Conservation (phyloP, 306 rosid genomes). For the Castanea sativa region DNA sequence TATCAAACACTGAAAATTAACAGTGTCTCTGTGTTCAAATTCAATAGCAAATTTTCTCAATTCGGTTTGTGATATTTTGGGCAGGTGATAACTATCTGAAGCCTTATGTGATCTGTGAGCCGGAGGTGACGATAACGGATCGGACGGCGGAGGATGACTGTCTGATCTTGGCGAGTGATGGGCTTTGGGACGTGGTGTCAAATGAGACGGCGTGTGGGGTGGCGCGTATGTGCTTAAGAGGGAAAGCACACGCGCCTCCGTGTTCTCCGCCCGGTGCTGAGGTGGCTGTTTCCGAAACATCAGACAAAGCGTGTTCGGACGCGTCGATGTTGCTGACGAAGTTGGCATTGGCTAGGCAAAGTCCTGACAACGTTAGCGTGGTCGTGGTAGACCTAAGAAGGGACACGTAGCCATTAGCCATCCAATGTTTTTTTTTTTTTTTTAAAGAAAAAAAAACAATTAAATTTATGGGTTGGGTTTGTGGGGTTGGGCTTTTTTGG, state of each 20-base stretch:
- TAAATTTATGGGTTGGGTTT: no score
- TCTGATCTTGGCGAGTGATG: slow-evolving; percentile 57
- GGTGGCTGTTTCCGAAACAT: not conserved
- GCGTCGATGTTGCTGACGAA: slow-evolving; percentile 58
- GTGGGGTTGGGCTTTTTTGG: no score
- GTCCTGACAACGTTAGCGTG: slow-evolving; percentile 60
- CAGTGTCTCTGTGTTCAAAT: no score
- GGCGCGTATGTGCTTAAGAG: slow-evolving; percentile 51
- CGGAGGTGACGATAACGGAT: slow-evolving; percentile 60
- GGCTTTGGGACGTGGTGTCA: slow-evolving; percentile 68
- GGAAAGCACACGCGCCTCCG: slow-evolving; percentile 15
- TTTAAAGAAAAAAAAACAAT: no score
- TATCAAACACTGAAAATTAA: no score
- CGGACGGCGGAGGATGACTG: slow-evolving; percentile 60
- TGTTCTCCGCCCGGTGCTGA: not conserved
- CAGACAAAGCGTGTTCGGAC: slow-evolving; percentile 48
- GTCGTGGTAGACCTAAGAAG: slow-evolving; percentile 53
- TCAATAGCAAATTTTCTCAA: no score
- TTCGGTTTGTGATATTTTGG: no score
- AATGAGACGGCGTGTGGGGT: slow-evolving; percentile 62
- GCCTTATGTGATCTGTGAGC: slow-evolving; percentile 58
- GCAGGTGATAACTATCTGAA: slow-evolving; percentile 65
- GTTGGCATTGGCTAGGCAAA: slow-evolving; percentile 63
- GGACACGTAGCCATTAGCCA: slow-evolving; percentile 18
- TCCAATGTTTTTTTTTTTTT: not conserved